These are phyloP conservation scores for Pseudohyphozyma bogoriensis DNA, from an alignment of 768 basidiomycete species.

Conservation along the genomic window DNA sequence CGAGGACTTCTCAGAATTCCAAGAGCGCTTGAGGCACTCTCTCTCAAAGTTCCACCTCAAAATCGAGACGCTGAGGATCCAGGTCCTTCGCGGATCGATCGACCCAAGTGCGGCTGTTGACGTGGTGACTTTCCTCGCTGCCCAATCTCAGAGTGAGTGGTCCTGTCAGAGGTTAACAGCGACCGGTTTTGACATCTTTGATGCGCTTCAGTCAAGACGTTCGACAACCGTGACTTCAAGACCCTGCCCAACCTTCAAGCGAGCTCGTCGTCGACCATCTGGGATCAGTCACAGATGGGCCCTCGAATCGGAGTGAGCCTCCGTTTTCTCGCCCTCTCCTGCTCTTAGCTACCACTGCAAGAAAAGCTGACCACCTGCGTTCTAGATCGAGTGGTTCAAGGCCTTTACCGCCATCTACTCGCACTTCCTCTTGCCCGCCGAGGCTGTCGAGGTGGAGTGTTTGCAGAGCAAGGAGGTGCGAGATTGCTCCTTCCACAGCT, in stretches of 20 bases:
- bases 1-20: slow-evolving; percentile 71
- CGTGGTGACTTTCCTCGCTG: slow-evolving; percentile 71
- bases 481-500: neutral
- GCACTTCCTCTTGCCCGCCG: slow-evolving; percentile 39
- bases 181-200: too few species aligned
- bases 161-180: too few species aligned
- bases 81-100: slow-evolving; percentile 61
- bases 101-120: slow-evolving; percentile 61
- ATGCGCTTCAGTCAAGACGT: slow-evolving; percentile 48
- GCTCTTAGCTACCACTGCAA: neutral
- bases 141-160: slow-evolving; percentile 48
- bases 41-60: slow-evolving; percentile 51
- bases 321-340: neutral
- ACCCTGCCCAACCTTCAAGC: slow-evolving; percentile 74
- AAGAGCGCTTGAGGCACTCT: slow-evolving; percentile 70
- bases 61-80: slow-evolving; percentile 76
- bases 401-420: slow-evolving; percentile 68
- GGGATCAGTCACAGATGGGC: slow-evolving; percentile 60
- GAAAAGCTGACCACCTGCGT: neutral
- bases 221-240: slow-evolving; percentile 77
- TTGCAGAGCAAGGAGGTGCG: neutral
- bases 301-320: slow-evolving; percentile 53
- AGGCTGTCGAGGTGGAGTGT: slow-evolving; percentile 39
- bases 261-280: slow-evolving; percentile 44
- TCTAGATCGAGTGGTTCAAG: slow-evolving; percentile 60